These are phyloP conservation scores for Cyberlindnera misumaiensis DNA, from an alignment of 805 yeast species.

Conservation along the genomic window DNA sequence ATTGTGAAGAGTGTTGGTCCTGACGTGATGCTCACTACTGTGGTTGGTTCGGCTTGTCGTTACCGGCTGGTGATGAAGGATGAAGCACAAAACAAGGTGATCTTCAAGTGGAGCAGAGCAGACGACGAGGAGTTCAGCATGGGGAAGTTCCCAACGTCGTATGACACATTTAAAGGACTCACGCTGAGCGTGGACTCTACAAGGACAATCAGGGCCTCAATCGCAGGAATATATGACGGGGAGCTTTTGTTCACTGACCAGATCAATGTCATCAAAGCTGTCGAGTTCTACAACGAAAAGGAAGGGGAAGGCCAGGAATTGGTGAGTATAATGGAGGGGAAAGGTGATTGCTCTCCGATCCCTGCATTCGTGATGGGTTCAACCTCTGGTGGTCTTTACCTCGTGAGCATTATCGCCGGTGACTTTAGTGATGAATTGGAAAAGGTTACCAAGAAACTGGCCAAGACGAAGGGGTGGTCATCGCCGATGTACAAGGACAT, in stretches of 20 bases:
- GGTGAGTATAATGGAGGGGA: no score
- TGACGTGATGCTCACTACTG: conserved; percentile 18
- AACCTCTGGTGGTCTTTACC: conserved; percentile 20
- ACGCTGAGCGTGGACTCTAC: background rate
- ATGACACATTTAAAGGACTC: background rate
- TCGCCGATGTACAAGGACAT: no score
- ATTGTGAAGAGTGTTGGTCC: conserved; percentile 15
- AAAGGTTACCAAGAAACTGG: no score
- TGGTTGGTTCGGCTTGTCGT: conserved; percentile 8
- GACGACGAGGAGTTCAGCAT: background rate
- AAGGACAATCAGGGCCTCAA: background rate
- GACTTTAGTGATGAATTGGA: background rate
- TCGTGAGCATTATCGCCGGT: conserved; percentile 13
- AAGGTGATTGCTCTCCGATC: conserved; percentile 1
- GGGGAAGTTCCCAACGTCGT: background rate
- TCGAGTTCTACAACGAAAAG: background rate
- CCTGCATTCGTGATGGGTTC: conserved; percentile 22
- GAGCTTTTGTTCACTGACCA: conserved; percentile 10
- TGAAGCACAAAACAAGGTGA: conserved; percentile 5
- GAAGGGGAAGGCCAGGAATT: no score
- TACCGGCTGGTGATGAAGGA: conserved; percentile 11
- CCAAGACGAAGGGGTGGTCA: no score
- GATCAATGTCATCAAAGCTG: conserved; percentile 17
- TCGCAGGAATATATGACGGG: background rate
- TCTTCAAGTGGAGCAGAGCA: background rate